Base-by-base conservation (phyloP, 345 rosid species). In the Gossypium stocksii region DNA sequence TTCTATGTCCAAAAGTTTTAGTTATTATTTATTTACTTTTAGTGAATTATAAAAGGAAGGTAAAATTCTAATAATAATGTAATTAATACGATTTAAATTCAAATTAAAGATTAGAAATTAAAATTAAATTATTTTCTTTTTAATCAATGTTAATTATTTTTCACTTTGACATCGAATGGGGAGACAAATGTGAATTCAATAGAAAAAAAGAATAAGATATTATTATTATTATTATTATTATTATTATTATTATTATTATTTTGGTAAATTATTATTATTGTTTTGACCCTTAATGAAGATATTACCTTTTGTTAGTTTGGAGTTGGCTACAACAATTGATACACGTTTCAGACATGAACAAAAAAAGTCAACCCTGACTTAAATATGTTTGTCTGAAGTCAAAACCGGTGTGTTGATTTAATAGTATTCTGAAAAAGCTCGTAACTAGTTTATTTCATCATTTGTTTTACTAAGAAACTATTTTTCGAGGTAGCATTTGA, bases 61-160 rank as follows among this genome's bases (percentile, higher is more conserved):
- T 0, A 29, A 34, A 34, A 5, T 4, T 34, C 7, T 34, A 34
- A 34, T 34, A 34, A 5, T 0, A 5, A 5, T 0, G 6, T 0
- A 0, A 34, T 34, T 5, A 5, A 0, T 34, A 0, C 6, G 41
- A 34, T 1, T 34, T 1, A 5, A 34, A 5, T 0, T 5, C 0
- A 34, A 34, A 34, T 3, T 2, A 22, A 2, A 20, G 0, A 0
- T 1, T 9, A 0, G 7, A 2, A 22, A 57, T 22, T 57, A 22
- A 57, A 57, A 57, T 9, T 5, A 22, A 57, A 2, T 57, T 0
- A 57, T 57, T 2, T 57, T 22, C 27, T 56, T 2, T 34, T 12
- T 56, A 54, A 54, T n/a, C 19, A 54, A 8, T 56, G 60, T 1
- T 54, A 57, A 57, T 20, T 57, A 57, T 57, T 20, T 57, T 20